These are phyloP conservation scores for Plasmopara muralis DNA, from an alignment of 352 stramenopile genomes.

Conservation along the genomic window DNA sequence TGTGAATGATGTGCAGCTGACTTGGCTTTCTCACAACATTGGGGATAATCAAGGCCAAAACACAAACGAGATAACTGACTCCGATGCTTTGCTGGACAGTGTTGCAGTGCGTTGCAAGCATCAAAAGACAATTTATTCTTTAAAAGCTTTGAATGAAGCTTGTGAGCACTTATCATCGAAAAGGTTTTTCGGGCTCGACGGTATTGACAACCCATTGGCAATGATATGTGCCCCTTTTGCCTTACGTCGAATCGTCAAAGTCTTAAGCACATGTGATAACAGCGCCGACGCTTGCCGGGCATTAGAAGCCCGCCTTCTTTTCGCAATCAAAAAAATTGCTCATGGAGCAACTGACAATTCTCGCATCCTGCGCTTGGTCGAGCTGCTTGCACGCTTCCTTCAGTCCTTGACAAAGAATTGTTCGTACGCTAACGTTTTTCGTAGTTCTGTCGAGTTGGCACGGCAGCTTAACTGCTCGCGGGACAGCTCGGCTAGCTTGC, in stretches of 20 bases:
- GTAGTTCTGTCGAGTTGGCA: conserved; percentile 17
- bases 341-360: conserved; percentile 10
- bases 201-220: conserved; percentile 17
- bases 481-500: conserved; percentile 18
- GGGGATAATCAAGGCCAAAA: not conserved
- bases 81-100: conserved; percentile 27
- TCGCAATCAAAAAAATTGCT: conserved; percentile 56
- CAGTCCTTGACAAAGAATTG: conserved; percentile 46
- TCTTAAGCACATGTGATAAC: conserved; percentile 26
- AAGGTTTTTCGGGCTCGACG: conserved; percentile 32
- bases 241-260: conserved; percentile 43
- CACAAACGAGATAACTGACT: conserved; percentile 1
- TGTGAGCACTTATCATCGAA: conserved; percentile 43
- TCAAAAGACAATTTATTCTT: conserved; percentile 15
- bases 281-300: conserved; percentile 15
- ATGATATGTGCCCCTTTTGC: conserved; percentile 48
- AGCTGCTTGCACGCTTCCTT: conserved; percentile 47
- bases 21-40: conserved; percentile 18
- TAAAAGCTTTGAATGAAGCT: conserved; percentile 35
- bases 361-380: conserved; percentile 11
- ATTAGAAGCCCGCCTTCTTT: conserved; percentile 45
- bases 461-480: conserved; percentile 12
- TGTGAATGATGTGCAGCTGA: conserved; percentile 25
- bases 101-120: conserved; percentile 24
- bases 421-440: conserved; percentile 28